phyloP scores from a whole-genome alignment of 768 basidiomycete species.

The Crepidotus variabilis region DNA sequence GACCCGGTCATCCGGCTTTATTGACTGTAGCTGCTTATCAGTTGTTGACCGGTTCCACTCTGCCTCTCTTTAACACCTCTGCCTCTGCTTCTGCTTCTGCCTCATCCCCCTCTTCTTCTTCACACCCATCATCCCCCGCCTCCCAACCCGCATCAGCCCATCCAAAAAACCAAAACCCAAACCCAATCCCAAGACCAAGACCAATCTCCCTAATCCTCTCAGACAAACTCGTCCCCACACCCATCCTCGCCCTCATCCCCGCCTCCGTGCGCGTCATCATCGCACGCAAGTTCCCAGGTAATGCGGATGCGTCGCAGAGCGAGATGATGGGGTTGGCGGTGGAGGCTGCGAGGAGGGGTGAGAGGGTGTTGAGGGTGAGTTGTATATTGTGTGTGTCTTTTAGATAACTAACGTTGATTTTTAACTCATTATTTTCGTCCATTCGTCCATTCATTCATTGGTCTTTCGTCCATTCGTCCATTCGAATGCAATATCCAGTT shows the following conservation, averaged over 20 bases:
- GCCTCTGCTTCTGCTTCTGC: not conserved
- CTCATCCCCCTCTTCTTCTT: not conserved
- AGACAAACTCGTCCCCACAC: slow-evolving; percentile 93
- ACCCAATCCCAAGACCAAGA: too few species aligned
- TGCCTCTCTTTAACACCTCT: not conserved
- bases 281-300: slow-evolving; percentile 96
- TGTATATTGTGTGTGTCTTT: not conserved
- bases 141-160: too few species aligned
- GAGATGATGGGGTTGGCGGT: slow-evolving; percentile 95
- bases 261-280: slow-evolving; percentile 70
- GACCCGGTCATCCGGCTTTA: slow-evolving; percentile 91
- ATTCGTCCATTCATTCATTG: too few species aligned
- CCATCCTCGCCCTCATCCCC: slow-evolving; percentile 84
- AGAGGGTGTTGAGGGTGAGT: slow-evolving; percentile 84
- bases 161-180: slow-evolving; percentile 25
- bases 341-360: slow-evolving; percentile 72
- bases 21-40: slow-evolving; percentile 85
- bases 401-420: too few species aligned
- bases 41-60: slow-evolving; percentile 49
- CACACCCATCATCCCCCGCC: not conserved
- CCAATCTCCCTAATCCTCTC: slow-evolving; percentile 83
- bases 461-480: slow-evolving; percentile 6
- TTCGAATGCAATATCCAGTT: slow-evolving; percentile 41
- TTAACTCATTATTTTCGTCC: too few species aligned
- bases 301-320: slow-evolving; percentile 89